Evolutionary conservation across 208 protist species (phyloP), one percentile per base, ranked within the genome.

Genomic region (Acanthamoeba rhysodes): DNA sequence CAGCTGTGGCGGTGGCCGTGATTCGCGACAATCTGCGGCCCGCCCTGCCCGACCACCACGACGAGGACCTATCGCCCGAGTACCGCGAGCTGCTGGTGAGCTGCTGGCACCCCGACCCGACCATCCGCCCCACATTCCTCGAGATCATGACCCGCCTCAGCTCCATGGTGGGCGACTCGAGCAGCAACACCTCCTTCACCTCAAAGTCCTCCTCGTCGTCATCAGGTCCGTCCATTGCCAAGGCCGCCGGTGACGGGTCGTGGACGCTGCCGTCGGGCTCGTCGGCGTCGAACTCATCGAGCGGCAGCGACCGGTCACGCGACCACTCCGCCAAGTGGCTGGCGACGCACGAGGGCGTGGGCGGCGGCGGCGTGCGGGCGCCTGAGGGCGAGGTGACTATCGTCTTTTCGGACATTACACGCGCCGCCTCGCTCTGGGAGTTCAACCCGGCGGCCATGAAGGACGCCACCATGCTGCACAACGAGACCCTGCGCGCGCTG

Each of bases 361-460:
- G 29, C 22, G 27, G 8, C 20, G 45, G 29, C 1, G 50, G 48
- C 50, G 50, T 27, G n/a, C 84, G 55, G n/a, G 53, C 84, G 27
- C 84, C 84, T 0, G 84, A 91, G 45, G 74, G 74, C 18, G 74
- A 84, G 45, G 41, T 84, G 37, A 55, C 64, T 2, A 94, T 94
- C 24, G 66, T 94, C 4, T 94, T 94, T 41, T 59, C 64, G 4
- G 90, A 94, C 64, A 94, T 94, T 64, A 72, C 37, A 0, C 41
- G 90, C 41, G 90, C 90, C 20, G 90, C 90, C 24, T 72, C 90
- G 12, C 90, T 94, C 27, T 94, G 90, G 90, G 90, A 94, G 48
- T 72, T 74, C 57, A n/a, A 92, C 57, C 29, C 85, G 12, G 48
- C 16, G 55, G 85, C 85, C 53, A 92, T 92, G 85, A 34, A 48